Evolutionary conservation across 2,329 filamentous ascomycete genomes (phyloP), one percentile per base, ranked within the genome.

Genomic region (Arthrinium puccinioides): DNA sequence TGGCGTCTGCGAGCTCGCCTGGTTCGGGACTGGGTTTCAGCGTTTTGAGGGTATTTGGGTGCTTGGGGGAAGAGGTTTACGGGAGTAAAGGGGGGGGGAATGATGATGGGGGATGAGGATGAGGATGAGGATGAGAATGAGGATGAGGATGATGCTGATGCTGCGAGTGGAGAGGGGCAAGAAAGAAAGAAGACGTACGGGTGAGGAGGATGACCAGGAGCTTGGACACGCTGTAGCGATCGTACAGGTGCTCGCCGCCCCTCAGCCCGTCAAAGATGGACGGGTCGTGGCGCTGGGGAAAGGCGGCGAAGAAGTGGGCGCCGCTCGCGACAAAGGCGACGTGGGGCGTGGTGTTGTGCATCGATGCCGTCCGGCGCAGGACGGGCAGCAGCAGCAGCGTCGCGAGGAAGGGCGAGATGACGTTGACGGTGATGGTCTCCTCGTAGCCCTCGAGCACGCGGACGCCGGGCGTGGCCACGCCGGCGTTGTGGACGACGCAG

Each of bases 351-450:
- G 55, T 42, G 8, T 61, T 61, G 29, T 50, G 50, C 36, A 44
- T 48, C 5, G 34, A 46, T 3, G 59, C 61, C 8, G 60, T 62
- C 13, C 48, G 48, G 15, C 57, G 54, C 45, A 74, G 40, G 16
- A 51, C 43, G 2, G 68, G 68, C 23, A 74, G 46, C 18, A 70
- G 44, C 37, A 62, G 41, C 11, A 71, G 32, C 0, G 61, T 57
- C 38, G 72, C 53, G 24, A 72, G 50, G 23, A 64, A 61, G 0
- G 64, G 71, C 4, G 59, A 59, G 21, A 72, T 51, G 16, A 70
- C 62, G 44, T 73, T 73, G 32, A 71, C 59, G 4, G 62, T 63
- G 38, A 72, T 48, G 20, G 20, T 15, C 16, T 30, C 20, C 33
- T 40, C 38, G 32, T 40, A 40, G 32, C 38, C 38, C 32, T 40